Percentiles rank a stretch among this genome's conserved stretches.
Conservation (phyloP, 2,329 filamentous ascomycete species). For the Ascochyta rabiei region DNA sequence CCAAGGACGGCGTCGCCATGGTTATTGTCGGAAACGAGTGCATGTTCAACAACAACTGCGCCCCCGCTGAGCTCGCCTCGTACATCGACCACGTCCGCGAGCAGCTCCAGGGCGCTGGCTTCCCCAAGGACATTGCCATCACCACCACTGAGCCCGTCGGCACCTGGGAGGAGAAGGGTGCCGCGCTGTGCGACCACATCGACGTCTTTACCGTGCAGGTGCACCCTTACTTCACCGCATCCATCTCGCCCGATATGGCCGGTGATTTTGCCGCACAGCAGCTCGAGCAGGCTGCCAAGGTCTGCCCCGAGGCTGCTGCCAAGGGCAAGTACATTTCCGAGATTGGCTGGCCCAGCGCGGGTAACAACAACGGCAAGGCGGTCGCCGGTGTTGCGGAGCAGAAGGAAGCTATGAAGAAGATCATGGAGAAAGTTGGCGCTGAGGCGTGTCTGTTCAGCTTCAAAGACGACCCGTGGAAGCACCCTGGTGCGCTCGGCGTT, state of each 20-base stretch:
- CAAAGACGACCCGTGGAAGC: conserved; percentile 83
- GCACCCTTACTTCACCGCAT: conserved; percentile 91
- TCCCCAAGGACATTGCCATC: conserved; percentile 67
- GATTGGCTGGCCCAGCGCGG: conserved; percentile 83
- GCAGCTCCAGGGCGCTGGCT: conserved; percentile 68
- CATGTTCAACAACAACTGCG: conserved; percentile 74
- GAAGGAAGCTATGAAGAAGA: conserved; percentile 71
- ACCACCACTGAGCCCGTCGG: conserved; percentile 88
- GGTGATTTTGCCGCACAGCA: conserved; percentile 78
- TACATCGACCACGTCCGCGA: conserved; percentile 74
- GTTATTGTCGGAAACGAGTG: conserved; percentile 92
- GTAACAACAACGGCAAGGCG: conserved; percentile 72
- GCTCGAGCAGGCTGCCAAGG: conserved; percentile 70
- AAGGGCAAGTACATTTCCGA: conserved; percentile 83
- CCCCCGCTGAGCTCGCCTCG: conserved; percentile 65
- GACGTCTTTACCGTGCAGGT: conserved; percentile 86
- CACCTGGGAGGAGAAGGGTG: conserved; percentile 70
- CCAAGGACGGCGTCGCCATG: conserved; percentile 74
- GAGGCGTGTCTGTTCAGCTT: conserved; percentile 82
- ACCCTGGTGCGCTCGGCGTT: conserved; percentile 68
- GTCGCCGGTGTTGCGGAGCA: conserved; percentile 72
- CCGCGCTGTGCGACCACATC: conserved; percentile 70
- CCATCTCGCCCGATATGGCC: conserved; percentile 66
- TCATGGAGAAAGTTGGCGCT: conserved; percentile 68
- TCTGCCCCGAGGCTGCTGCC: conserved; percentile 65